Base-by-base conservation (phyloP, 768 basidiomycete species). In the Zangia roseola region DNA sequence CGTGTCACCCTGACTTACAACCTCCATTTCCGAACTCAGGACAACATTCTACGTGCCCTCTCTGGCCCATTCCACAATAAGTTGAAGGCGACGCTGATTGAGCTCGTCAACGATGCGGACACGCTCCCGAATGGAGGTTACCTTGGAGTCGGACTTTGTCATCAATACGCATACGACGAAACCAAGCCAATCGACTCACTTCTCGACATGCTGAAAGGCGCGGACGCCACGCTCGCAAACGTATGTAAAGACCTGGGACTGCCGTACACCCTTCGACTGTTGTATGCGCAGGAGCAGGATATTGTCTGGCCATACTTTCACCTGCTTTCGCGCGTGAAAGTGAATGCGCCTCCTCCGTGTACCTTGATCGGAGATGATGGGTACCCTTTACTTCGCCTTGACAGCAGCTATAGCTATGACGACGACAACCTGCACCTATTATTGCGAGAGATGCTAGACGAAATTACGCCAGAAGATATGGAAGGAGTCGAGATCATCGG, bases 1-100 rank as follows among this genome's bases (percentile, higher is more conserved):
- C 69, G 78, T 2, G 64, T 79, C 30, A 76, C 72, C 4, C 34
- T 79, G 41, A 72, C 76, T 2, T 74, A 71, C 59, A 75, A 73
- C 52, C 66, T 76, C 21, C 36, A 47, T 33, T 40, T 49, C 38
- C 24, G 43, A 12, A 19, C 31, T 12, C 26, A 39, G 23, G 17
- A 6, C 46, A 40, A 25, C 17, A 26, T 16, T 8, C 25, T 26
- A 13, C n/a, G 26, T 12, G 23, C 34, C 21, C n/a, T 48, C 17
- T 24, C 36, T n/a, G 12, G 42, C 14, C 43, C 52, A 9, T 40
- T 42, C 43, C 36, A 54, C 10, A 12, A 43, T 5, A 17, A 16
- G 5, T 10, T 43, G 34, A 55, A 47, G 23, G 38, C 40, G 6
- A 40, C 3, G 14, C 9, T 42, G 39, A 31, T 38, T 2, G 34